Percentiles rank a stretch among this genome's conserved stretches.
Evolutionary conservation across 352 stramenopile species (phyloP).

Genomic region (Phytopythium oedochilum): DNA sequence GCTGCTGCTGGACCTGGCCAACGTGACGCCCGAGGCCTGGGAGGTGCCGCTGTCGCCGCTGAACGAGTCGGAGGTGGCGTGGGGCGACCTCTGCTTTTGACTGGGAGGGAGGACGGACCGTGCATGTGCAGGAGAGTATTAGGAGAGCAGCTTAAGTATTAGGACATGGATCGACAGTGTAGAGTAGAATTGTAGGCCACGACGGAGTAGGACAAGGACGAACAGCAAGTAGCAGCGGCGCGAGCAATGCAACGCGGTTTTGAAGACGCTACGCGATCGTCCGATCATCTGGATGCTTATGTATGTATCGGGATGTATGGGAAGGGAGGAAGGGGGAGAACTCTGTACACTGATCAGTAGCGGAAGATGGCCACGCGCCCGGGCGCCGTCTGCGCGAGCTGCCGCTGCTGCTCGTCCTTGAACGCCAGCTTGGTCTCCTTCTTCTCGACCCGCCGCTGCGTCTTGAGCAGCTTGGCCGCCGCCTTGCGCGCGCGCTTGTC

Average conservation of each 20-base stretch:
- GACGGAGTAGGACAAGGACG: background rate
- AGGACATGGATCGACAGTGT: background rate
- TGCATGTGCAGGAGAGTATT: background rate
- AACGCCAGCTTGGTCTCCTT: conserved; percentile 93
- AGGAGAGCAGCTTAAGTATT: background rate
- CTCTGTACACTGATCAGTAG: conserved; percentile 61
- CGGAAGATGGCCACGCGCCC: conserved; percentile 73
- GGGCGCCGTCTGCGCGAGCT: conserved; percentile 49
- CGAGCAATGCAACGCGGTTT: background rate
- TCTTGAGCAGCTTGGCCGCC: conserved; percentile 90
- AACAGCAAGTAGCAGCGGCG: background rate
- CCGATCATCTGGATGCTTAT: too few relatives aligned
- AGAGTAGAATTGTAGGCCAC: conserved; percentile 1
- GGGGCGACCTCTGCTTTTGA: conserved; percentile 80
- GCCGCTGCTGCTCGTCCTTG: conserved; percentile 88
- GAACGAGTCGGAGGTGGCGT: conserved; percentile 81
- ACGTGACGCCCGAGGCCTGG: conserved; percentile 70
- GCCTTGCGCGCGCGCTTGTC: conserved; percentile 93
- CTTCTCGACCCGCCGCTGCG: conserved; percentile 90
- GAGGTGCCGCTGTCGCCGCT: conserved; percentile 77
- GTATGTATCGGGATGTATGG: too few relatives aligned
- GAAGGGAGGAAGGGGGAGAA: too few relatives aligned
- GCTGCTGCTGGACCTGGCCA: conserved; percentile 66
- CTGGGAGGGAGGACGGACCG: too few relatives aligned
- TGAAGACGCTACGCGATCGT: background rate